Conservation (phyloP, 345 rosid species). For the Populus pruinosa region DNA sequence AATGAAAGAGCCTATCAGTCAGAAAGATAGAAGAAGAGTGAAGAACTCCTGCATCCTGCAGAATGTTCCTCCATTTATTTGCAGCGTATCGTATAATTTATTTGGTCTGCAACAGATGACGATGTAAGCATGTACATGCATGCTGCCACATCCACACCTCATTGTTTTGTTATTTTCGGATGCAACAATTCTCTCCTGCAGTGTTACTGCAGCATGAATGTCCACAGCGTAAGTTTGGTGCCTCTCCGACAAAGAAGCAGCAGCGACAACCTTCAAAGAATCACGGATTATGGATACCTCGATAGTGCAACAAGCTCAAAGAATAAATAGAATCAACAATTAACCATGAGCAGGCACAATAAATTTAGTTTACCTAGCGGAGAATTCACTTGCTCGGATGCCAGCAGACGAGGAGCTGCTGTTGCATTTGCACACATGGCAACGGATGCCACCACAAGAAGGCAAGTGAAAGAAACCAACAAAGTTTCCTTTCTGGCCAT, state of each 20-base stretch:
- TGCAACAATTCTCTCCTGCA: slow-evolving; percentile 18
- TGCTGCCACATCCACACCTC: not conserved
- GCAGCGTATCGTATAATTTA: too few species aligned
- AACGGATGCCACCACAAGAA: slow-evolving; percentile 23
- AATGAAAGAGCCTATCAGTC: not conserved
- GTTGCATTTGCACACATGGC: slow-evolving; percentile 23
- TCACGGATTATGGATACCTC: slow-evolving; percentile 14
- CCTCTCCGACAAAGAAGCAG: slow-evolving; percentile 18
- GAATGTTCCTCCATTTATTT: not conserved
- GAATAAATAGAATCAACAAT: not conserved
- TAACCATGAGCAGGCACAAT: not conserved
- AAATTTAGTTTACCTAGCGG: slow-evolving; percentile 17
- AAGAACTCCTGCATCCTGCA: not conserved
- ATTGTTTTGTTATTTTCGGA: not conserved
- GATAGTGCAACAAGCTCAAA: not conserved
- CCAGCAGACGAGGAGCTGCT: slow-evolving; percentile 13
- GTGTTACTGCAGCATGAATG: slow-evolving; percentile 15
- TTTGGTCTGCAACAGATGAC: not conserved
- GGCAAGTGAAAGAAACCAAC: slow-evolving; percentile 19
- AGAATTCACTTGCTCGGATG: slow-evolving; percentile 14
- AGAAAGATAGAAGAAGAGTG: not conserved
- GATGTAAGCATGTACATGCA: not conserved
- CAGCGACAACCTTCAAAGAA: slow-evolving; percentile 30
- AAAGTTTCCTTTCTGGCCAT: slow-evolving; percentile 18
- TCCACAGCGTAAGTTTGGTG: slow-evolving; percentile 14